Base-by-base conservation (phyloP, 208 protist genomes). In the Angomonas desouzai region DNA sequence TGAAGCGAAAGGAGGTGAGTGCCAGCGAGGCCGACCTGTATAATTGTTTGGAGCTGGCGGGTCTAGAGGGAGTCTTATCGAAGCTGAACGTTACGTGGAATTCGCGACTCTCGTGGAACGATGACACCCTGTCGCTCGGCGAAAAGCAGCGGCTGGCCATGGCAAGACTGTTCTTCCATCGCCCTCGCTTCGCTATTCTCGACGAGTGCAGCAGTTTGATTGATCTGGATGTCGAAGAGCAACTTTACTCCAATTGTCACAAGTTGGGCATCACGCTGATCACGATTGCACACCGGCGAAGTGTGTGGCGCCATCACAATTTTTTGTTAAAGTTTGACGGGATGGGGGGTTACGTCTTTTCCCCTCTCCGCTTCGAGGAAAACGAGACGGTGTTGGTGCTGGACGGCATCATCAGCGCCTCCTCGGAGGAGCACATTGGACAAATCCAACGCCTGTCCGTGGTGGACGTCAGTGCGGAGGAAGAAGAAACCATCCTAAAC, bases 71-170 rank as follows among this genome's bases (percentile, higher is more conserved):
- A 48, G 64, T 94, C 49, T 76, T 92, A 29, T 55, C 36, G 30
- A 72, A 76, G 45, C 71, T 73, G 22, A 70, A 77, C 60, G 74
- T 91, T 38, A 78, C 81, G 33, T 91, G 81, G 81, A 73, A 86
- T 57, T 79, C 84, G 3, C 64, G 51, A 23, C 58, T 87, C 30
- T 73, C 70, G 22, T 91, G 79, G 77, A 68, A 63, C 53, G 81
- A 85, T 57, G 74, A 62, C 33, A 38, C 25, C n/a, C 72, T 94
- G 29, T 93, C 87, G 6, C 55, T 83, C 11, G 91, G 89, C 9
- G 87, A 97, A 64, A 86, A 93, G 81, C 91, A 97, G 71, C 71
- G 86, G 36, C 73, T 97, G 18, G 89, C 89, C 20, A 87, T 97
- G 64, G 91, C 91, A 16, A 77, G 91, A 38, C 71, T 97, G 10